Conservation (phyloP, 805 yeast genomes). For the Candida khao-thaluensis region DNA sequence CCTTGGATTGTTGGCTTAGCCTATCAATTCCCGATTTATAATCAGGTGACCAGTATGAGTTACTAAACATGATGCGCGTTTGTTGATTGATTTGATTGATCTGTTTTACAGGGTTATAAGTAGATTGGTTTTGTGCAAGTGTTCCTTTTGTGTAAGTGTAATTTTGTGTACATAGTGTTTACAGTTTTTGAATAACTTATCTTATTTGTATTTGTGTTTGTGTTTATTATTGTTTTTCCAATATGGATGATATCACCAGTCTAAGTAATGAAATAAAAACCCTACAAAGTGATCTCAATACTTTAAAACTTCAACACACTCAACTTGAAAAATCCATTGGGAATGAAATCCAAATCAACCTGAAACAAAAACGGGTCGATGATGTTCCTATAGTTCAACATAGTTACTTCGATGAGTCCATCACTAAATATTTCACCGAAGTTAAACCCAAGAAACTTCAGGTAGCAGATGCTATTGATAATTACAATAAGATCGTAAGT, state of each 20-base stretch:
- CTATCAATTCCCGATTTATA: constrained; percentile 35
- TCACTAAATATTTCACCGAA: constrained; percentile 22
- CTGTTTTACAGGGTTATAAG: too few species aligned
- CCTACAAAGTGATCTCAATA: constrained; percentile 4
- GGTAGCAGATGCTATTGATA: constrained; percentile 5
- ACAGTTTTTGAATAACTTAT: too few species aligned
- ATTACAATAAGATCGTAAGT: constrained; percentile 14
- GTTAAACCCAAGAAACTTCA: constrained; percentile 1
- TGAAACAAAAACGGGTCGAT: neutral
- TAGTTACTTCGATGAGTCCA: constrained; percentile 29
- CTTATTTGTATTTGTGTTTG: too few species aligned
- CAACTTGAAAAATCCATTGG: constrained; percentile 1
- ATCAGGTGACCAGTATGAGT: constrained; percentile 44
- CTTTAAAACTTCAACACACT: neutral
- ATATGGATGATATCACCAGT: constrained; percentile 4
- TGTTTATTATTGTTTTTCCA: too few species aligned
- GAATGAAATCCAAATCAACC: neutral
- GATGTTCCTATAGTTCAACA: constrained; percentile 23
- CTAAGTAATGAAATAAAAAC: constrained; percentile 1
- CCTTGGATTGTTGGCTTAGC: constrained; percentile 28
- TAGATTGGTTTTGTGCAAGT: neutral
- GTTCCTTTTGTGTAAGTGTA: too few species aligned
- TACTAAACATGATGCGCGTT: constrained; percentile 24
- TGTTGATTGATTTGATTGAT: too few species aligned
- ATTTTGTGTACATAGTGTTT: too few species aligned